Evolutionary conservation across 768 basidiomycete species (phyloP).

Genomic region (Tricholoma sp.): DNA sequence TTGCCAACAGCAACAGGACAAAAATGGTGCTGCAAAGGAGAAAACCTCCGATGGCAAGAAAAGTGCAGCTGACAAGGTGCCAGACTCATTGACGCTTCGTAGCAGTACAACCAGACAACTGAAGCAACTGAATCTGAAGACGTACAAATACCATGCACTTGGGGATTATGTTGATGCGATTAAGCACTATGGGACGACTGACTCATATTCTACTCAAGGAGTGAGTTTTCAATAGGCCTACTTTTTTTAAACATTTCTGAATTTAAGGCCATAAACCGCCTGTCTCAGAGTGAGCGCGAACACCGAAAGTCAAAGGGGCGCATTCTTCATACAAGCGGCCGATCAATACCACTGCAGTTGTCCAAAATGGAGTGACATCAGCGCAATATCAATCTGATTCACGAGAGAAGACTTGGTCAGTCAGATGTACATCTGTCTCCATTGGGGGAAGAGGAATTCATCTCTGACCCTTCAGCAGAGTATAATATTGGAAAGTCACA

Average conservation of each 20-base stretch:
- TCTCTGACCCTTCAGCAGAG: background rate
- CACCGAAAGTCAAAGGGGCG: constrained; percentile 19
- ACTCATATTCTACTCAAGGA: background rate
- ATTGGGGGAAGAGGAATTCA: background rate
- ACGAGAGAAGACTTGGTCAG: background rate
- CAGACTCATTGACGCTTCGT: no score
- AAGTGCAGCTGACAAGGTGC: no score
- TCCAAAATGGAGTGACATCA: background rate
- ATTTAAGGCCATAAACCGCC: constrained; percentile 7
- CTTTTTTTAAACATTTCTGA: no score
- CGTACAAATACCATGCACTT: background rate
- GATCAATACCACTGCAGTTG: background rate
- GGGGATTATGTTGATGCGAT: background rate
- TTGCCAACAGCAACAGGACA: no score
- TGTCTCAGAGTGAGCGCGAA: constrained; percentile 29
- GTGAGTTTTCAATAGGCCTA: no score
- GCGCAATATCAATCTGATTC: background rate
- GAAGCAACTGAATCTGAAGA: background rate
- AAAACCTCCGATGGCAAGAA: no score
- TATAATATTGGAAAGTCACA: constrained; percentile 1
- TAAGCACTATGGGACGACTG: background rate
- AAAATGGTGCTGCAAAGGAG: no score
- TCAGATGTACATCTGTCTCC: background rate
- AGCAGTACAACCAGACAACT: background rate
- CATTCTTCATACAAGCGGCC: constrained; percentile 13